Evolutionary conservation across 139 green algal species (phyloP).

Genomic region (Pedinophyceae sp.): DNA sequence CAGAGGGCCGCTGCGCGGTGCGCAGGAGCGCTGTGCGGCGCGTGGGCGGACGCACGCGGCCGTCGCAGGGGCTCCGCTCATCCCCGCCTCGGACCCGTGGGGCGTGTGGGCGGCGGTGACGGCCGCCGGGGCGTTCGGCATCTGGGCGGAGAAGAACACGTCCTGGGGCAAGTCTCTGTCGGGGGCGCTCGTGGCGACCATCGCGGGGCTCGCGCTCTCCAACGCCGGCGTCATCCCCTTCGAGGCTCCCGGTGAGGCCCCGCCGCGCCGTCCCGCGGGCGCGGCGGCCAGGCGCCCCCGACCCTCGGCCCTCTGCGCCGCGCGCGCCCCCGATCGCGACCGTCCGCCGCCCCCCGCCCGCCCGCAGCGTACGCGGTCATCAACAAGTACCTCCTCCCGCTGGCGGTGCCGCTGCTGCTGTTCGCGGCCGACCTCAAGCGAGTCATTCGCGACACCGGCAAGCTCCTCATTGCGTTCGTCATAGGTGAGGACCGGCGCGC

Average conservation of each 20-base stretch:
- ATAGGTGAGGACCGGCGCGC: too few species aligned
- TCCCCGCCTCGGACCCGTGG: too few species aligned
- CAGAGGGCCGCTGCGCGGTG: too few species aligned
- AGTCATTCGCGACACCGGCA: conserved; percentile 53
- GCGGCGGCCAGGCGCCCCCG: not conserved
- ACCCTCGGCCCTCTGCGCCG: not conserved
- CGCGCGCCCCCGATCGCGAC: not conserved
- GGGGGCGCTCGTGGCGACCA: conserved; percentile 50
- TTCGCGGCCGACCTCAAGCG: conserved; percentile 59
- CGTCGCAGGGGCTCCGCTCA: too few species aligned
- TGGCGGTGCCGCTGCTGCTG: conserved; percentile 82
- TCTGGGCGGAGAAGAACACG: conserved; percentile 22
- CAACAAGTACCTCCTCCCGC: conserved; percentile 69
- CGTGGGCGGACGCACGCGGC: too few species aligned
- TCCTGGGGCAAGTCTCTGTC: not conserved
- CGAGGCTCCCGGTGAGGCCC: conserved; percentile 1
- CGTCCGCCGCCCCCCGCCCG: too few species aligned
- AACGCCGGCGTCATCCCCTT: conserved; percentile 59
- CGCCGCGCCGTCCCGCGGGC: too few species aligned
- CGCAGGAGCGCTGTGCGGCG: too few species aligned
- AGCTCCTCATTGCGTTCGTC: conserved; percentile 58
- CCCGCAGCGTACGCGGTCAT: conserved; percentile 29
- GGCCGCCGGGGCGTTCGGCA: conserved; percentile 27
- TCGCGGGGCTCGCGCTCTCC: conserved; percentile 46
- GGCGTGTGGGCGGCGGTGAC: conserved; percentile 41